These are phyloP conservation scores for Rhodotorula mucilaginosa DNA, from an alignment of 1,284 basidiomycete species.

Conservation along the genomic window DNA sequence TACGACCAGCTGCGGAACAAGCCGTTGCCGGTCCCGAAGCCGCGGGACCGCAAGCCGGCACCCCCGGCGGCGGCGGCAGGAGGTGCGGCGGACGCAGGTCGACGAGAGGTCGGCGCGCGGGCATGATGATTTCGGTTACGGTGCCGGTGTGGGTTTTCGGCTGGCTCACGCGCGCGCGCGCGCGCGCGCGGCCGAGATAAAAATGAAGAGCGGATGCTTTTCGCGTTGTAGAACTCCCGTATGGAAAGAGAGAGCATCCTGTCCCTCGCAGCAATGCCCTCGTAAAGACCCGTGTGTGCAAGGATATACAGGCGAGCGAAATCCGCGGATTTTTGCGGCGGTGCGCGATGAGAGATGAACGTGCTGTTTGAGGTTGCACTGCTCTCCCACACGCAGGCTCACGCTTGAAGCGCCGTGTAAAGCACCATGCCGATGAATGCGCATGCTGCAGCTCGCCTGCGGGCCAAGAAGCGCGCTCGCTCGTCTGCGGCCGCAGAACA, in stretches of 20 bases:
- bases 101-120: neutral
- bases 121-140: neutral
- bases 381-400: neutral
- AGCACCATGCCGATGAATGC: constrained; percentile 10
- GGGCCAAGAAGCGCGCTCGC: constrained; percentile 32
- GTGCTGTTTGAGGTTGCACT: neutral
- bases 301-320: too few species aligned
- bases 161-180: too few species aligned
- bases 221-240: too few species aligned
- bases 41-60: constrained; percentile 11
- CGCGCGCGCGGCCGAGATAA: too few species aligned
- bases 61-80: neutral
- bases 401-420: too few species aligned
- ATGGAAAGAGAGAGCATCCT: too few species aligned
- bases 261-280: too few species aligned
- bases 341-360: too few species aligned
- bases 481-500: neutral
- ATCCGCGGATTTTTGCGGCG: too few species aligned
- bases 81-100: neutral
- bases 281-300: too few species aligned
- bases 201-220: too few species aligned
- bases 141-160: neutral
- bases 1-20: constrained; percentile 36
- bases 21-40: constrained; percentile 37
- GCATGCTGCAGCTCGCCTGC: constrained; percentile 17